Base-by-base conservation (phyloP, 768 basidiomycete species). In the Gautieria morchelliformis region DNA sequence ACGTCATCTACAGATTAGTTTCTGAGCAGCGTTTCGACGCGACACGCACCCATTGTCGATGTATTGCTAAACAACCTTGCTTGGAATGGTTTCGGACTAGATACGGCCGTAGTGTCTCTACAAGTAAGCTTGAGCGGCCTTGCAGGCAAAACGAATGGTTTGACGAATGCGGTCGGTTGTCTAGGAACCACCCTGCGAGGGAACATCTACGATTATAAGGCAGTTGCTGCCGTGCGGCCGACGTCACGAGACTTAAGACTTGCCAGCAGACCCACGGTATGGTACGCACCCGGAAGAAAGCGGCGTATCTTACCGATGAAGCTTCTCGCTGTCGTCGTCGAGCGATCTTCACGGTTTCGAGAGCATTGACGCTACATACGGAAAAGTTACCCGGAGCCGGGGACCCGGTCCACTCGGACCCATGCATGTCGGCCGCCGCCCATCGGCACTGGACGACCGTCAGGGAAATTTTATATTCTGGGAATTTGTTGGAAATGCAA, bases 111-210 rank as follows among this genome's bases (percentile, higher is more conserved):
- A 14, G 20, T 14, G 53, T 44, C 27, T 55, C 44, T 24, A n/a
- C 12, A 35, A 32, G 46, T 6, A n/a, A 33, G 22, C 9, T 20
- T 41, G 33, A 24, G 19, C n/a, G 17, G 20, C 19, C 50, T 15
- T 20, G 37, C n/a, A 39, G n/a, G 37, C n/a, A 35, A 55, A 44
- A 45, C 9, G 32, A 14, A 33, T 17, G 41, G 42, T 9, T 15
- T 22, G 27, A 37, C 35, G 8, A 37, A 37, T 37, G 37, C 15
- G 20, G 41, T 3, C 7, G 41, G 42, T 19, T n/a, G 44, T 22
- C 30, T 30, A 50, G 32, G 42, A 39, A 56, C 27, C 20, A 40
- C 46, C 56, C 56, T 49, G 56, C 46, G 56, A 57, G 56, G n/a
- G 19, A 57, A 39, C 56, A 57, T 57, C 19, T 7, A 37, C 39